Base-by-base conservation (phyloP, 2,329 filamentous ascomycete species). In the Pyricularia grisea region DNA sequence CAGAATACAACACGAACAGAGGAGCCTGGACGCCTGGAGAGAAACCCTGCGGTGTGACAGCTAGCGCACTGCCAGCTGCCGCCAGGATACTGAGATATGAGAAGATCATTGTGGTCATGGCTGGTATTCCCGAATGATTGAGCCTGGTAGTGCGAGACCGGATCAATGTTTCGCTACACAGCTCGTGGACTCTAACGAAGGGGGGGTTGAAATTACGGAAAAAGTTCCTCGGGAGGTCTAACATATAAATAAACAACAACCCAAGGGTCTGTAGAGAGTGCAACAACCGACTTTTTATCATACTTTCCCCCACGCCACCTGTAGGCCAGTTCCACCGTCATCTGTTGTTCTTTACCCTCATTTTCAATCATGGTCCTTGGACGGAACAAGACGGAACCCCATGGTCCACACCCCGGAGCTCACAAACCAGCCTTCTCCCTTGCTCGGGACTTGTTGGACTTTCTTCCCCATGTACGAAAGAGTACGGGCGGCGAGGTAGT, bases 1-100 rank as follows among this genome's bases (percentile, higher is more conserved):
- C 20, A 7, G 66, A 67, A 28, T 67, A 67, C 11, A 67, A 12
- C 10, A 67, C 50, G 55, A 58, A 60, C 12, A 67, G 66, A 23
- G 17, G 66, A 12, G 17, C 42, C 66, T 55, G 30, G 5, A 76
- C 75, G 20, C 74, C 74, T 1, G 82, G 82, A 65, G 75, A 71
- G 72, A 83, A 83, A 30, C 80, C 79, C 11, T 74, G 65, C 4
- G 82, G 81, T 14, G 81, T 83, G 10, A 74, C 74, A 11, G 80
- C 82, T 31, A 79, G 74, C 27, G 70, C 72, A 30, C 69, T 12
- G 1, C 70, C 66, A 2, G 67, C 69, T 23, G 72, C 71, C 0
- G 74, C 74, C 30, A 75, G 58, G n/a, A 77, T 71, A 11, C 74
- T 72, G 25, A 77, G 70, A 7, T 71, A 65, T 69, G 75, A 76